Evolutionary conservation across 257 asterid species (phyloP), one percentile per base, ranked within the genome.

Genomic region (Leonotis leonurus): DNA sequence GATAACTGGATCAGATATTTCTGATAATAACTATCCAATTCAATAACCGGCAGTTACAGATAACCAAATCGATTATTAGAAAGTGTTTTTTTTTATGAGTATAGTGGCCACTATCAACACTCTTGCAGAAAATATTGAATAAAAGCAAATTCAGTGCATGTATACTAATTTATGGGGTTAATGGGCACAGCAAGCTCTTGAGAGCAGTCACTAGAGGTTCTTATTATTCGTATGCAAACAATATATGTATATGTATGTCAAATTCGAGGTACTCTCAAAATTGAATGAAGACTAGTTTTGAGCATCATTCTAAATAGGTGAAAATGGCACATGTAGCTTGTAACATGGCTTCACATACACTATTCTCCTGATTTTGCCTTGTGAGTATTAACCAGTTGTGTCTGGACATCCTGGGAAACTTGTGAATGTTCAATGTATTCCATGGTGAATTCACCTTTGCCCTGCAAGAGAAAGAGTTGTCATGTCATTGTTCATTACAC

Each of bases 401-500:
- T 76, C 76, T 92, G 99, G 56, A 87, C 95, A 24, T 92, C 99
- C 61, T 78, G 77, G 6, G 99, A 71, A 65, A 93, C 96, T 46
- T 94, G 85, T 3, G 81, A 68, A 65, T 93, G 99, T 69, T 89
- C 88, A 50, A 72, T 67, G 71, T 93, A 93, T 74, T 93, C 99
- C 99, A 89, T 93, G 17, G 99, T 89, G 74, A 93, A 93, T 80
- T 93, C 99, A 9, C 99, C 99, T 83, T 93, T 93, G 2, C 99
- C 99, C 97, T 93, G 76, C 39, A 46, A 11, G 46, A 5, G 61
- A 3, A n/a, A n/a, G n/a, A 8, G 2, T 40, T 40, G 11, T n/a
- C 8, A 27, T 11, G 44, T 59, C 37, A 36, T 8, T 33, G 39
- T 33, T 33, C 2, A 12, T 33, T 12, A 33, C 40, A n/a, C 14